A percentile compares a stretch with the other conserved stretches of the same genome.
These are phyloP conservation scores for Exophiala aquamarina DNA, from an alignment of 2,329 filamentous ascomycete genomes.

Conservation along the genomic window DNA sequence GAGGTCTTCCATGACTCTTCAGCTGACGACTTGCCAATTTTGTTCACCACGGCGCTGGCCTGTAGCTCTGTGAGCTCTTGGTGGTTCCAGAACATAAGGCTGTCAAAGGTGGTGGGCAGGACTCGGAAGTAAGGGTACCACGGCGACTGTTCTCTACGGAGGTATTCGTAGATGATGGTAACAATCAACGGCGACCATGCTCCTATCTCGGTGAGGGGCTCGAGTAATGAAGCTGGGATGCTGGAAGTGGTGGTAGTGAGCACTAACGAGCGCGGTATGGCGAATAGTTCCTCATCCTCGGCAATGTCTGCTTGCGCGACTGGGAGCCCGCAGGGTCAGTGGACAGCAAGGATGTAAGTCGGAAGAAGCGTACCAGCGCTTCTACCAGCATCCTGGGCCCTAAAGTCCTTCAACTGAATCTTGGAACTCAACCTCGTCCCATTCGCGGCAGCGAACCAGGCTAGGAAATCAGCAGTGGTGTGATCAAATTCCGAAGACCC, in stretches of 20 bases:
- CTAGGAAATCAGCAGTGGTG: constrained; percentile 53
- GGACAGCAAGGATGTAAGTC: constrained; percentile 6
- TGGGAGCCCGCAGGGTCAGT: constrained; percentile 3
- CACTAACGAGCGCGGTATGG: constrained; percentile 70
- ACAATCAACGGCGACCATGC: constrained; percentile 66
- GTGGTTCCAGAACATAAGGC: constrained; percentile 84
- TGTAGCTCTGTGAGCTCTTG: constrained; percentile 71
- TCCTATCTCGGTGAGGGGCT: constrained; percentile 52
- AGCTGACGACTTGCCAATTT: constrained; percentile 72
- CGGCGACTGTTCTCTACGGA: constrained; percentile 57
- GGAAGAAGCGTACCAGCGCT: constrained; percentile 56
- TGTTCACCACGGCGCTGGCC: constrained; percentile 71
- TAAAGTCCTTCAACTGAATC: constrained; percentile 59
- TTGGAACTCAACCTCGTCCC: constrained; percentile 59
- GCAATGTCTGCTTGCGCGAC: constrained; percentile 68
- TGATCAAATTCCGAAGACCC: constrained; percentile 39
- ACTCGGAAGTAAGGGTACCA: constrained; percentile 81
- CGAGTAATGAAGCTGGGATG: constrained; percentile 58
- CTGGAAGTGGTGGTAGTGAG: constrained; percentile 72
- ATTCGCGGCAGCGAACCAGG: constrained; percentile 54
- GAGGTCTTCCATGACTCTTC: constrained; percentile 66
- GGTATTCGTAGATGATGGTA: constrained; percentile 75
- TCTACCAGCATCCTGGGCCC: constrained; percentile 57
- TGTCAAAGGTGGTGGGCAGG: constrained; percentile 71
- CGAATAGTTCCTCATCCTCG: constrained; percentile 76